A percentile compares a stretch with the other conserved stretches of the same genome.
These are phyloP conservation scores for Xylariaceae sp. DNA, from an alignment of 2,329 filamentous ascomycete genomes.

Conservation along the genomic window DNA sequence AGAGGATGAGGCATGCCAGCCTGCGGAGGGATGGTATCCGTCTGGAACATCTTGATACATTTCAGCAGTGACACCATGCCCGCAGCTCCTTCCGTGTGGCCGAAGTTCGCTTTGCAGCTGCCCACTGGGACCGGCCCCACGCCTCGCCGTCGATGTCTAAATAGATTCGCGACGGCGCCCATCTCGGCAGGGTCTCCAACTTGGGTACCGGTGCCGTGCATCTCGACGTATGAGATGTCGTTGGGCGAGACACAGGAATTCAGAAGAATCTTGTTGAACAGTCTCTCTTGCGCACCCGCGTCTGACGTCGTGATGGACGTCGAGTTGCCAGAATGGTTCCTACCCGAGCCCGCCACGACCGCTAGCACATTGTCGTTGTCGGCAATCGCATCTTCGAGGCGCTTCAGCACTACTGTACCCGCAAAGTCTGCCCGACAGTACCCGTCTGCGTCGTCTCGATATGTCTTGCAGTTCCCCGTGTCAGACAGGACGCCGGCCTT, in stretches of 20 bases:
- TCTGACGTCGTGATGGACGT: too few species aligned
- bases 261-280: too few species aligned
- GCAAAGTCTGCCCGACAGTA: slow-evolving; percentile 19
- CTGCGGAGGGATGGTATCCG: slow-evolving; percentile 17
- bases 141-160: too few species aligned
- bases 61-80: slow-evolving; percentile 18
- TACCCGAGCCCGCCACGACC: too few species aligned
- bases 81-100: slow-evolving; percentile 17
- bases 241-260: too few species aligned
- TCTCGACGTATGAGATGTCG: slow-evolving; percentile 11
- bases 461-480: slow-evolving; percentile 20
- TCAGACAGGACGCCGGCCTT: slow-evolving; percentile 52
- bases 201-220: slow-evolving; percentile 36
- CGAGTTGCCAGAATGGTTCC: too few species aligned
- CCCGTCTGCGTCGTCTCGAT: slow-evolving; percentile 17
- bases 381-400: slow-evolving; percentile 18
- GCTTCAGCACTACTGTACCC: slow-evolving; percentile 20
- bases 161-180: slow-evolving; percentile 25
- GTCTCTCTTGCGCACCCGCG: too few species aligned
- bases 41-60: slow-evolving; percentile 16
- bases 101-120: slow-evolving; percentile 18
- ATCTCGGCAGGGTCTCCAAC: slow-evolving; percentile 41
- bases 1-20: slow-evolving; percentile 15
- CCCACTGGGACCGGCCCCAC: slow-evolving; percentile 3
- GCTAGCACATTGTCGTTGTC: slow-evolving; percentile 38